Percentiles rank a stretch among this genome's conserved stretches.
phyloP scores from a whole-genome alignment of 441 rosid genomes.

The Adansonia rubrostipa region DNA sequence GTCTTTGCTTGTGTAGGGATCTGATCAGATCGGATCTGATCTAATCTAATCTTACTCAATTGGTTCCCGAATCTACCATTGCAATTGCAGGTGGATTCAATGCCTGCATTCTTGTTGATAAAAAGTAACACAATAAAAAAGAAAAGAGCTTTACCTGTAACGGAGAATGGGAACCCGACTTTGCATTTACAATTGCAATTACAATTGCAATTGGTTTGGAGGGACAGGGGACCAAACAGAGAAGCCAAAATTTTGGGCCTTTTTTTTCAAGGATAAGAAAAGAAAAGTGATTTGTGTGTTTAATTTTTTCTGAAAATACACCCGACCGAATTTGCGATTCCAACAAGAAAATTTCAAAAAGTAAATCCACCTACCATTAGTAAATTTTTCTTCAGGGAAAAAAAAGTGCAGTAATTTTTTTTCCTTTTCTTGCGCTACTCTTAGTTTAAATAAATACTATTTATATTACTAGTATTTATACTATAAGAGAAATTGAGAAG shows the following conservation, averaged over 20 bases:
- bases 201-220: constrained; percentile 14
- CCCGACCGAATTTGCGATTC: not conserved
- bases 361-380: not conserved
- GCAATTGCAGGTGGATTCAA: not conserved
- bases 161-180: constrained; percentile 25
- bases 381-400: not conserved
- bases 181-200: not conserved
- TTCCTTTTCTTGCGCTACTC: not conserved
- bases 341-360: not conserved
- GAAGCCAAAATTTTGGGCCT: not conserved
- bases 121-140: not conserved
- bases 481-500: not conserved
- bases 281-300: not conserved
- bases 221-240: constrained; percentile 8
- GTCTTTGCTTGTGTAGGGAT: not conserved
- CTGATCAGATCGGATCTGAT: constrained; percentile 18
- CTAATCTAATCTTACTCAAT: not conserved
- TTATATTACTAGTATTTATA: not conserved
- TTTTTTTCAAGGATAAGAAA: not conserved
- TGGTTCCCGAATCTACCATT: not conserved
- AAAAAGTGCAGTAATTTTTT: not conserved
- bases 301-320: not conserved
- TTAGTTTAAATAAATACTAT: not conserved
- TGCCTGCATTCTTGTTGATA: not conserved
- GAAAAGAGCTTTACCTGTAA: not conserved